phyloP scores from a whole-genome alignment of 2,329 filamentous ascomycete genomes.

The Rutstroemia sydowiana region DNA sequence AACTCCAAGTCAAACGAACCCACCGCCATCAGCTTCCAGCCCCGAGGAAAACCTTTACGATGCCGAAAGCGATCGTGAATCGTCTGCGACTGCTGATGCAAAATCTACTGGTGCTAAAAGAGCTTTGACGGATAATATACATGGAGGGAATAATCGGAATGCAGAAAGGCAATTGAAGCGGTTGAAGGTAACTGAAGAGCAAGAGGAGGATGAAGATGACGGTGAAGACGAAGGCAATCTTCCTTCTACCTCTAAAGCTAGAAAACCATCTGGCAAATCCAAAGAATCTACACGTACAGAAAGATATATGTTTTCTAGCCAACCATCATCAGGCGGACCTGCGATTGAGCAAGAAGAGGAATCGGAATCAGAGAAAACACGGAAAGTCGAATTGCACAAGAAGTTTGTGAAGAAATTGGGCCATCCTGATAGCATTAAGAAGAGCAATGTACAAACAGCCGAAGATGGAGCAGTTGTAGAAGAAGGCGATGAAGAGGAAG shows the following conservation, averaged over 20 bases:
- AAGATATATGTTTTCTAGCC: constrained; percentile 43
- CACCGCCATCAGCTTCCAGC: constrained; percentile 22
- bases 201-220: no score
- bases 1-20: constrained; percentile 25
- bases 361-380: constrained; percentile 46
- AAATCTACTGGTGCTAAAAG: constrained; percentile 37
- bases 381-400: constrained; percentile 66
- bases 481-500: constrained; percentile 49
- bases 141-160: constrained; percentile 36
- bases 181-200: constrained; percentile 32
- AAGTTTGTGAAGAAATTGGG: constrained; percentile 89
- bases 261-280: constrained; percentile 22
- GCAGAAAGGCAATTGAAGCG: constrained; percentile 38
- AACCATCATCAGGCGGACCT: constrained; percentile 15
- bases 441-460: constrained; percentile 46
- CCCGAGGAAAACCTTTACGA: constrained; percentile 20
- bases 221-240: constrained; percentile 35
- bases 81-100: constrained; percentile 8
- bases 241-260: constrained; percentile 34
- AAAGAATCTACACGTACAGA: constrained; percentile 38
- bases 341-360: constrained; percentile 32
- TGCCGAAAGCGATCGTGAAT: constrained; percentile 25
- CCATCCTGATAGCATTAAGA: constrained; percentile 68
- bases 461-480: constrained; percentile 42
- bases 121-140: constrained; percentile 41